Conservation (phyloP, 208 protist species). For the Vickermania ingenoplastis region DNA sequence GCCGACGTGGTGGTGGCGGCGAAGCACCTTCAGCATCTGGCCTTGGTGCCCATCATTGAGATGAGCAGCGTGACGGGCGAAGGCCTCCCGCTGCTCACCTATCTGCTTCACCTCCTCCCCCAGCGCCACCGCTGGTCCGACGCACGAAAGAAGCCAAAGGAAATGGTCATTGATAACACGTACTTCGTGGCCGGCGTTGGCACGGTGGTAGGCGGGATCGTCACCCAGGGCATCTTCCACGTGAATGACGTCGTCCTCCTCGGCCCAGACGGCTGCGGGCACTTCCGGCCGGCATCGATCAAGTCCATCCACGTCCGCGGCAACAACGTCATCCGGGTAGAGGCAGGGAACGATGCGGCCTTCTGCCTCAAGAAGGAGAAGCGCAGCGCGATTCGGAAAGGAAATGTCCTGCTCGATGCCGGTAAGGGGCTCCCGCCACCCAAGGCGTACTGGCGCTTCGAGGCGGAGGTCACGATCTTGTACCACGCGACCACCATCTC, state of each 20-base stretch:
- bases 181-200: slow-evolving; percentile 93
- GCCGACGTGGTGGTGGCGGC: slow-evolving; percentile 91
- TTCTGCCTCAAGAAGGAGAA: slow-evolving; percentile 95
- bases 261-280: slow-evolving; percentile 88
- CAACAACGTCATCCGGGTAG: slow-evolving; percentile 62
- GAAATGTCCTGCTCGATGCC: slow-evolving; percentile 84
- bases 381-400: slow-evolving; percentile 89
- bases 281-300: slow-evolving; percentile 82
- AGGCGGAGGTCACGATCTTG: slow-evolving; percentile 94
- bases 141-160: slow-evolving; percentile 43
- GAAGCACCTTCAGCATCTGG: slow-evolving; percentile 85
- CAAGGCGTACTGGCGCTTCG: slow-evolving; percentile 90
- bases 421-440: slow-evolving; percentile 18
- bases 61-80: slow-evolving; percentile 94
- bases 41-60: slow-evolving; percentile 87
- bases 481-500: slow-evolving; percentile 97
- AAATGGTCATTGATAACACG: slow-evolving; percentile 90
- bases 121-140: slow-evolving; percentile 84
- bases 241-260: slow-evolving; percentile 90
- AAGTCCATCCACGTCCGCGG: slow-evolving; percentile 94
- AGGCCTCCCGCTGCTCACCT: slow-evolving; percentile 69
- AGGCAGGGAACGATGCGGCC: slow-evolving; percentile 86
- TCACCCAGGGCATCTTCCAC: slow-evolving; percentile 85
- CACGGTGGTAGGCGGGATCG: slow-evolving; percentile 93
- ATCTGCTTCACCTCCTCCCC: slow-evolving; percentile 91